phyloP scores from a whole-genome alignment of 352 stramenopile species.

The Phytophthora aleatoria region DNA sequence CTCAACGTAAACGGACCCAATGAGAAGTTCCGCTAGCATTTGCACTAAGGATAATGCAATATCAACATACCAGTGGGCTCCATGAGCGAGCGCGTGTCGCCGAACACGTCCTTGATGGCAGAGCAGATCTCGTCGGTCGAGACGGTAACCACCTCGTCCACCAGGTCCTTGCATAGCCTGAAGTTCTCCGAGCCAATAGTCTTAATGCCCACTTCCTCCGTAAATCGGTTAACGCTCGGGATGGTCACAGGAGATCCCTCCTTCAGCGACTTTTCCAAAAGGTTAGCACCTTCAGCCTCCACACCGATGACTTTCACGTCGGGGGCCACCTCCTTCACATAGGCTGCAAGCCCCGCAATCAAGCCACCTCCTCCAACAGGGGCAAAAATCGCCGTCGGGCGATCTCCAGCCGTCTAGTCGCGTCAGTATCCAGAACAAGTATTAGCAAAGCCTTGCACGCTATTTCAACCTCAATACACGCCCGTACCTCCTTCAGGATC shows the following conservation, averaged over 20 bases:
- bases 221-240: conserved; percentile 95
- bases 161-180: conserved; percentile 91
- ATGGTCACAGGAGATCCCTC: conserved; percentile 89
- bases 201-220: conserved; percentile 96
- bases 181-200: conserved; percentile 96
- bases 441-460: conserved; percentile 4
- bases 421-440: neutral
- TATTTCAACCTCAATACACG: neutral
- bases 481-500: conserved; percentile 78
- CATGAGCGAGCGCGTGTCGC: conserved; percentile 95
- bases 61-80: conserved; percentile 79
- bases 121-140: conserved; percentile 96
- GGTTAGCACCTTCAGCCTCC: conserved; percentile 94
- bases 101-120: conserved; percentile 93
- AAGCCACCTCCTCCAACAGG: conserved; percentile 97
- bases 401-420: conserved; percentile 76
- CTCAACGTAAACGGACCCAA: conserved; percentile 9
- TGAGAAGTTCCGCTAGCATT: neutral
- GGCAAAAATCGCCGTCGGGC: conserved; percentile 96
- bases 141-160: conserved; percentile 97
- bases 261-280: conserved; percentile 92
- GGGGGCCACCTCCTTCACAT: conserved; percentile 82
- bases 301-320: conserved; percentile 96
- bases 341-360: conserved; percentile 95
- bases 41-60: neutral